phyloP scores from a whole-genome alignment of 1,284 basidiomycete genomes.

The Schizopora paradoxa region DNA sequence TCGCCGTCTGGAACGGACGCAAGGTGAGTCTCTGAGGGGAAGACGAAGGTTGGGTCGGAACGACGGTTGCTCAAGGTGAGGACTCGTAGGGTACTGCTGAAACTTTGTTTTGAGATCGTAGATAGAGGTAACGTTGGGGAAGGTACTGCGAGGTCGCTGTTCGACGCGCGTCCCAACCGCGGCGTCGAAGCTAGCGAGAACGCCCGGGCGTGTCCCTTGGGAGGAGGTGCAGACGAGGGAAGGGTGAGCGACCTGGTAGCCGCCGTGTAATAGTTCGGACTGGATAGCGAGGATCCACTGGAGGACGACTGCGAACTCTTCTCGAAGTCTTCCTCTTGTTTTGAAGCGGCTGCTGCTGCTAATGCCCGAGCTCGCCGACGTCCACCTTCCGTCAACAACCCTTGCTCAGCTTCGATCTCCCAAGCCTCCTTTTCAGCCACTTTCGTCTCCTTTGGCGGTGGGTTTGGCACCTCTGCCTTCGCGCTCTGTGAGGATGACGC shows the following conservation, averaged over 20 bases:
- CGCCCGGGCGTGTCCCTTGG: constrained; percentile 47
- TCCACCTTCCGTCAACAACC: constrained; percentile 65
- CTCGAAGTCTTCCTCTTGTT: constrained; percentile 7
- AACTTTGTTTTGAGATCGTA: constrained; percentile 52
- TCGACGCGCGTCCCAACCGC: constrained; percentile 22
- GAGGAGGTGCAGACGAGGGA: constrained; percentile 51
- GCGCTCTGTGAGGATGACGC: constrained; percentile 22
- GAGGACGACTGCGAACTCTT: constrained; percentile 18
- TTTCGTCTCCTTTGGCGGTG: constrained; percentile 23
- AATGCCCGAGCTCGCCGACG: constrained; percentile 55
- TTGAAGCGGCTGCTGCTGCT: constrained; percentile 37
- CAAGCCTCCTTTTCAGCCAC: constrained; percentile 58
- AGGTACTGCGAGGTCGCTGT: constrained; percentile 53
- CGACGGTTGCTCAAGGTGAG: constrained; percentile 60
- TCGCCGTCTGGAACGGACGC: constrained; percentile 32
- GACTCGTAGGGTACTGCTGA: constrained; percentile 53
- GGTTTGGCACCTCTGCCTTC: constrained; percentile 22
- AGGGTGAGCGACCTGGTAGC: constrained; percentile 54
- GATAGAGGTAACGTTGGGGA: constrained; percentile 61
- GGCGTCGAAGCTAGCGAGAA: constrained; percentile 47
- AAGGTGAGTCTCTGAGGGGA: constrained; percentile 36
- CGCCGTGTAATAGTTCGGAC: constrained; percentile 54
- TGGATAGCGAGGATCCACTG: constrained; percentile 36
- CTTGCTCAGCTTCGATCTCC: constrained; percentile 74
- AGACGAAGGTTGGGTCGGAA: constrained; percentile 53